Conservation (phyloP, 768 basidiomycete species). For the Collybia mongolica region DNA sequence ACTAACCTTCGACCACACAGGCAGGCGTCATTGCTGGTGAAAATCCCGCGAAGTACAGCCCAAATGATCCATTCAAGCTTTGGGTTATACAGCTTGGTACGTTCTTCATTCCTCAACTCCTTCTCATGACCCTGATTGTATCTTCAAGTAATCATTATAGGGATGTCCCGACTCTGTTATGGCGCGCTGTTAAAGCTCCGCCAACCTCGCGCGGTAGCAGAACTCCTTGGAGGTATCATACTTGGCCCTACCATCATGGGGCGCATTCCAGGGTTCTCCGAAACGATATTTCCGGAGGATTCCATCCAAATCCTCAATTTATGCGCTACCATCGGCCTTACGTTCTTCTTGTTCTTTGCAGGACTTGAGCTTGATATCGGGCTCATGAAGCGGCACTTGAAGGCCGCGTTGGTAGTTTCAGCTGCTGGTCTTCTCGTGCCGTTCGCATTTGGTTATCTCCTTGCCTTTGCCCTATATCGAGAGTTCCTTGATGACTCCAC, state of each 20-base stretch:
- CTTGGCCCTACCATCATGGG: slow-evolving; percentile 21
- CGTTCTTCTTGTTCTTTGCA: slow-evolving; percentile 54
- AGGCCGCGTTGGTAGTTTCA: slow-evolving; percentile 41
- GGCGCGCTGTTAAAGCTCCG: too few species aligned
- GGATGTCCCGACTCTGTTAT: too few species aligned
- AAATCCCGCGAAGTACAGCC: slow-evolving; percentile 65
- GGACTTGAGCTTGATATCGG: slow-evolving; percentile 57
- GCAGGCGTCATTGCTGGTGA: slow-evolving; percentile 77
- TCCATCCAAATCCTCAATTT: slow-evolving; percentile 46
- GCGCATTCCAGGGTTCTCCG: slow-evolving; percentile 51
- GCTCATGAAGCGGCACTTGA: slow-evolving; percentile 28
- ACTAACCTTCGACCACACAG: slow-evolving; percentile 17
- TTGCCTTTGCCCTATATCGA: slow-evolving; percentile 52
- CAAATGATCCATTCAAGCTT: slow-evolving; percentile 66
- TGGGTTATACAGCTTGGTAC: slow-evolving; percentile 78
- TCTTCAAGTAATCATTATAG: too few species aligned
- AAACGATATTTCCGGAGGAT: slow-evolving; percentile 32
- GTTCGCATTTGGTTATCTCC: slow-evolving; percentile 52
- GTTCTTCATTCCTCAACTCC: slow-evolving; percentile 14
- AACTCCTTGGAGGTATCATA: too few species aligned
- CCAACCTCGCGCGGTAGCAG: too few species aligned
- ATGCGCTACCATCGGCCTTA: slow-evolving; percentile 55
- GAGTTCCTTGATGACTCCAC: slow-evolving; percentile 41
- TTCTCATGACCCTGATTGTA: not conserved
- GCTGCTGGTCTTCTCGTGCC: slow-evolving; percentile 52